A percentile compares a stretch with the other conserved stretches of the same genome.
Evolutionary conservation across 2,329 filamentous ascomycete genomes (phyloP).

Genomic region (Ceratocystis variospora): DNA sequence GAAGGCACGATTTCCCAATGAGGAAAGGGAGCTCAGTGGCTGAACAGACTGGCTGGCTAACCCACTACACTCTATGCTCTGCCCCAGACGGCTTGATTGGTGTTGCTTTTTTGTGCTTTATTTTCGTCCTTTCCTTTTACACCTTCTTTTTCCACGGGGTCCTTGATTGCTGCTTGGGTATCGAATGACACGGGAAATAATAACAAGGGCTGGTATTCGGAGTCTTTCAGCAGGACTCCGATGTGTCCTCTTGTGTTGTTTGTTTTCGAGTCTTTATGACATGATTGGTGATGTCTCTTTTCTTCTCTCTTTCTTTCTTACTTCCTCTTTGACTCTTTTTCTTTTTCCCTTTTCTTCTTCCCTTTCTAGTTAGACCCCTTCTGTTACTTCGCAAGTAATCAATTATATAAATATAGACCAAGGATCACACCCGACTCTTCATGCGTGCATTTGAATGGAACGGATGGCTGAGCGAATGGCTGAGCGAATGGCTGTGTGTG

Average conservation of each 20-base stretch:
- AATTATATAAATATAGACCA: conserved; percentile 11
- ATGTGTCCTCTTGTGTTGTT: not conserved
- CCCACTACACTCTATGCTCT: too few relatives aligned
- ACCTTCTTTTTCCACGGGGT: not conserved
- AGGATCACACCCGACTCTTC: not conserved
- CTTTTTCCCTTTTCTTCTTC: conserved; percentile 8
- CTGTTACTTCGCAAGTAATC: conserved; percentile 17
- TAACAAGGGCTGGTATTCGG: not conserved
- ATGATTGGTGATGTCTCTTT: conserved; percentile 4
- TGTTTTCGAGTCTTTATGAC: not conserved
- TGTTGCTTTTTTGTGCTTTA: not conserved
- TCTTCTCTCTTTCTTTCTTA: conserved; percentile 4
- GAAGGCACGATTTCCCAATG: conserved; percentile 15
- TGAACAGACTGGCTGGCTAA: not conserved
- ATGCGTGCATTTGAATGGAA: not conserved
- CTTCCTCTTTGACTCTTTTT: not conserved
- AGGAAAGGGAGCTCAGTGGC: not conserved
- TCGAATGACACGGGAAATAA: not conserved
- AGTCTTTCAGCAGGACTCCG: not conserved
- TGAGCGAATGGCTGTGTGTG: not conserved
- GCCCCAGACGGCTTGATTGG: not conserved
- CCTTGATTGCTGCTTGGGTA: not conserved
- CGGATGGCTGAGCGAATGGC: not conserved
- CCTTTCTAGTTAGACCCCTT: conserved; percentile 15
- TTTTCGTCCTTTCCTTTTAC: not conserved